Conservation (phyloP, 495 filamentous ascomycete species). For the Bryoglossum gracile region DNA sequence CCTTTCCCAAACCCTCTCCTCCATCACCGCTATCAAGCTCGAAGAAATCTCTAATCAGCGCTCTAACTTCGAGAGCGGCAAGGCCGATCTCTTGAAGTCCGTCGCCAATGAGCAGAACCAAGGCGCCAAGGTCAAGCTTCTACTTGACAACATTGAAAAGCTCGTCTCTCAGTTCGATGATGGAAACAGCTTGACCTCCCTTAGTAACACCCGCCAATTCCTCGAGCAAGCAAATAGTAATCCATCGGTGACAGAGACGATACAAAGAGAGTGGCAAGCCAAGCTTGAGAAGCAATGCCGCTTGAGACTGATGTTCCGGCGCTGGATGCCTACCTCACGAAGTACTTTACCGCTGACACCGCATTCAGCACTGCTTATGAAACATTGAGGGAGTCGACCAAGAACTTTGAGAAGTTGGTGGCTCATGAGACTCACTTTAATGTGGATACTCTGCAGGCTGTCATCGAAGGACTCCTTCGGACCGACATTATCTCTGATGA, state of each 20-base stretch:
- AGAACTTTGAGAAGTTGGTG: constrained; percentile 36
- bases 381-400: constrained; percentile 33
- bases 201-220: constrained; percentile 33
- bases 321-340: constrained; percentile 43
- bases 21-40: constrained; percentile 58
- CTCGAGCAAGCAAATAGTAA: constrained; percentile 37
- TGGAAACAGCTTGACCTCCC: constrained; percentile 21
- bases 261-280: no score
- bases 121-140: constrained; percentile 39
- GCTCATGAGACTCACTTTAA: constrained; percentile 32
- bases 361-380: constrained; percentile 31
- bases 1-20: constrained; percentile 54
- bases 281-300: constrained; percentile 45
- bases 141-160: constrained; percentile 46
- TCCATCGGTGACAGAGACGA: constrained; percentile 37
- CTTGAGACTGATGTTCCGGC: constrained; percentile 34
- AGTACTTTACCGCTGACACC: constrained; percentile 38
- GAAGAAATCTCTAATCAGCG: constrained; percentile 53
- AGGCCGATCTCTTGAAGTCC: constrained; percentile 26
- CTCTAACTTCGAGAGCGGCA: constrained; percentile 38
- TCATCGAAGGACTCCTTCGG: constrained; percentile 44
- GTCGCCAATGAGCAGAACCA: constrained; percentile 28
- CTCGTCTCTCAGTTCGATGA: constrained; percentile 39
- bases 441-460: constrained; percentile 35
- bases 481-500: constrained; percentile 52